Base-by-base conservation (phyloP, 139 green algal species). In the Chlamydomonas asymmetrica region DNA sequence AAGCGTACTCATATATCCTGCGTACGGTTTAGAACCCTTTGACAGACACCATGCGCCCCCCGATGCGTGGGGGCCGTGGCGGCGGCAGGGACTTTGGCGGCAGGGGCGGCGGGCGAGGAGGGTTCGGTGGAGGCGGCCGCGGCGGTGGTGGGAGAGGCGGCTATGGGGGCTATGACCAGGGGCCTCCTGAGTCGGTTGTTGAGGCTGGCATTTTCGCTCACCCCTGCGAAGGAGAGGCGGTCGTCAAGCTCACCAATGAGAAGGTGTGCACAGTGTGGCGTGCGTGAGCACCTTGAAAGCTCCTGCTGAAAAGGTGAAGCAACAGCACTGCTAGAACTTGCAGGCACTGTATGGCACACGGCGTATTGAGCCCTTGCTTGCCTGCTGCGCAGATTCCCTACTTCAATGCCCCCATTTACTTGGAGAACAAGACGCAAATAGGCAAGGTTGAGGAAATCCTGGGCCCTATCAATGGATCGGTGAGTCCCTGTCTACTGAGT, bases 391-490 rank as follows among this genome's bases (percentile, higher is more conserved):
- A 96, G 90, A 91, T 98, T 38, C 97, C 97, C 3, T 98, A 99
- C 75, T 99, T 99, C 87, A 99, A 99, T 76, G 97, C 93, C 0
- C 93, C 92, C 41, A 99, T 99, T 40, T 99, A 90, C 73, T 78
- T 98, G 64, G 93, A 99, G 76, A 99, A 99, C 88, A 99, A 99
- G 78, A 95, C 91, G 0, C 92, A 95, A 60, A 88, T 99, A 35
- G 97, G 97, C 38, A 98, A 98, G 78, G 91, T 99, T 9, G 97
- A 99, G 66, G 97, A 99, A 84, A 98, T 99, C 40, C 93, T 99
- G 77, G 97, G 97, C 0, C 84, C 92, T 62, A 97, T 99, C 76
- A 98, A 95, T 76, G 85, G 79, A 31, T 83, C 90, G 81, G 90
- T 96, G 71, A 82, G 89, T 75, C 16, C 23, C 43, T 29, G 27